Percentiles rank a stretch among this genome's conserved stretches.
phyloP scores from a whole-genome alignment of 768 basidiomycete species.

The Chalciporus chontae region DNA sequence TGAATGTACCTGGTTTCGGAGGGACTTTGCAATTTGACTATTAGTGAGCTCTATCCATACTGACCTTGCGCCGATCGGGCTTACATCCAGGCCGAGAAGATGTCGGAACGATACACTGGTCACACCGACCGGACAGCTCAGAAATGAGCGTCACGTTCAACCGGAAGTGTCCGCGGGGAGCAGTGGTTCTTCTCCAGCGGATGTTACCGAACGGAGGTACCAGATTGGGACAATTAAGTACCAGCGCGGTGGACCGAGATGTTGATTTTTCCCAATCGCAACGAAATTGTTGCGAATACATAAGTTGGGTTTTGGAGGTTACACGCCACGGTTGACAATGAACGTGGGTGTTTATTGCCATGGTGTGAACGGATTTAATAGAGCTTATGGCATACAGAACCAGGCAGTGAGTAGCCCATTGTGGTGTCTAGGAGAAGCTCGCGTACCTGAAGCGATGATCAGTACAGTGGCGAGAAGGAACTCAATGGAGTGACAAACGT shows the following conservation, averaged over 20 bases:
- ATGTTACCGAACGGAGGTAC: constrained; percentile 25
- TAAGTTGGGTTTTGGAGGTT: background rate
- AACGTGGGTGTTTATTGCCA: background rate
- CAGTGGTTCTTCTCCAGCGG: constrained; percentile 17
- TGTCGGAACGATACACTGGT: background rate
- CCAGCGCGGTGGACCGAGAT: constrained; percentile 6
- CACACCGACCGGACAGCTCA: constrained; percentile 3
- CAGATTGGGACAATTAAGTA: constrained; percentile 17
- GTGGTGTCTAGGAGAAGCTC: background rate
- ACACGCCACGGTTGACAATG: background rate
- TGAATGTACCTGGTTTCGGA: constrained; percentile 1
- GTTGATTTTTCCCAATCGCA: constrained; percentile 8
- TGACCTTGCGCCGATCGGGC: background rate
- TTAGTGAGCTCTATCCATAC: constrained; percentile 3
- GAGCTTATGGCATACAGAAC: background rate
- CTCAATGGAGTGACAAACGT: background rate
- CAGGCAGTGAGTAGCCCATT: background rate
- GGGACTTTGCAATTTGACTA: constrained; percentile 4
- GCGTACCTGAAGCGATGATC: constrained; percentile 16
- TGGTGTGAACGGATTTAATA: background rate
- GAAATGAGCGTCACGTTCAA: constrained; percentile 11
- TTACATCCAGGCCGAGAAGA: constrained; percentile 2
- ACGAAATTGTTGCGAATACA: background rate
- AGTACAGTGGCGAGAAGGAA: background rate
- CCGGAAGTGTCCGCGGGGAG: constrained; percentile 23